phyloP scores from a whole-genome alignment of 179 eudicot genomes.

The Vitellaria paradoxa region DNA sequence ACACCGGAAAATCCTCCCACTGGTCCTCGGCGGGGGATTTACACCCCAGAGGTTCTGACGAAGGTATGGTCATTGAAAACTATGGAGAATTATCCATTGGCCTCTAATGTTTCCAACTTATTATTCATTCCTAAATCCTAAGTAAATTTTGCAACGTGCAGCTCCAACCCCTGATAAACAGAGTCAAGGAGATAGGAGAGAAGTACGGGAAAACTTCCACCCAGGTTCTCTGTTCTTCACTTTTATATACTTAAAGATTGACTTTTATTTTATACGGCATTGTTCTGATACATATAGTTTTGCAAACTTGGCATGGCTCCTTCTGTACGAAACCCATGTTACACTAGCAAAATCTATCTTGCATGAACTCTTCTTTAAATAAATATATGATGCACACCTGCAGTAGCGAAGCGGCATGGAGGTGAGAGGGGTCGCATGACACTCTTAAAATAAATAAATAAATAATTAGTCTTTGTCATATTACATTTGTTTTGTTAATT shows the following conservation, averaged over 20 bases:
- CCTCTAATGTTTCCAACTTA: background rate
- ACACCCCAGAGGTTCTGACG: constrained; percentile 69
- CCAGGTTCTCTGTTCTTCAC: constrained; percentile 47
- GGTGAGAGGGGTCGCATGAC: too few relatives aligned
- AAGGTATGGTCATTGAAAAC: constrained; percentile 38
- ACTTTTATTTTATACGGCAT: background rate
- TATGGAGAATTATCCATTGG: background rate
- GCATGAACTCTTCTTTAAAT: background rate
- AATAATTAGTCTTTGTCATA: too few relatives aligned
- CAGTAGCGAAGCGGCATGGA: background rate
- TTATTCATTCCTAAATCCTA: background rate
- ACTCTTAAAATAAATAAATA: too few relatives aligned
- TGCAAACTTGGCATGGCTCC: background rate
- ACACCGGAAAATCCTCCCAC: constrained; percentile 85
- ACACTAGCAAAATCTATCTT: background rate
- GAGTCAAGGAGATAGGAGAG: constrained; percentile 81
- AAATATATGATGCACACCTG: background rate
- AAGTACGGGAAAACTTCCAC: constrained; percentile 67
- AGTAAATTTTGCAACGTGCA: constrained; percentile 28
- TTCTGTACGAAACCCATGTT: background rate
- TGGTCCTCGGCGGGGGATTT: constrained; percentile 88
- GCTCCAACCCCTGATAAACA: constrained; percentile 83
- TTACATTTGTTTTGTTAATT: too few relatives aligned
- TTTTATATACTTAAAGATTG: background rate
- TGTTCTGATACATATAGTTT: background rate